phyloP scores from a whole-genome alignment of 139 green algal species.

The Chlorella sorokiniana region DNA sequence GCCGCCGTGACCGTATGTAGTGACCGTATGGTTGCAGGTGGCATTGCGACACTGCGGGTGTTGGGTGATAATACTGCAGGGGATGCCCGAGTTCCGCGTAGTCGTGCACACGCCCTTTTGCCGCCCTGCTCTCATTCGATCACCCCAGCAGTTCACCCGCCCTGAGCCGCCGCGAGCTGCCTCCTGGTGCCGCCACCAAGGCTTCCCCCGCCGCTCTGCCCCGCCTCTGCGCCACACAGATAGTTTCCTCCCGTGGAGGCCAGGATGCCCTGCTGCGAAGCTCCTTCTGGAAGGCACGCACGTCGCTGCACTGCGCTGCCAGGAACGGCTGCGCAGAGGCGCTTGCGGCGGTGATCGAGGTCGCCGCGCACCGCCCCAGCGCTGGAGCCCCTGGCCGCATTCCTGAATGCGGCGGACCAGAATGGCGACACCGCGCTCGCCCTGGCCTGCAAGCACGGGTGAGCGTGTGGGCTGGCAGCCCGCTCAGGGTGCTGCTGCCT shows the following conservation, averaged over 20 bases:
- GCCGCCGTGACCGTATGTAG: too few relatives aligned
- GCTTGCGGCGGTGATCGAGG: neutral
- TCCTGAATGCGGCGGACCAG: slow-evolving; percentile 3
- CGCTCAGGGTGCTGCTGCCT: too few relatives aligned
- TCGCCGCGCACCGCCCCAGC: neutral
- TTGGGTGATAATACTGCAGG: too few relatives aligned
- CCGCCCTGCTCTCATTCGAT: too few relatives aligned
- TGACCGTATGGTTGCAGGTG: too few relatives aligned
- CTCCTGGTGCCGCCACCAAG: too few relatives aligned
- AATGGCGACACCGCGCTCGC: slow-evolving; percentile 6
- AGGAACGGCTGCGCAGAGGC: neutral
- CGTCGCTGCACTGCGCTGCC: neutral
- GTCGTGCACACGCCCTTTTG: too few relatives aligned
- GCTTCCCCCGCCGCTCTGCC: neutral
- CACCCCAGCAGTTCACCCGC: too few relatives aligned
- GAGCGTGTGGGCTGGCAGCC: too few relatives aligned
- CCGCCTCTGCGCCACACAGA: neutral
- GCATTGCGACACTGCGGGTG: too few relatives aligned
- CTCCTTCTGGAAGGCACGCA: slow-evolving; percentile 12
- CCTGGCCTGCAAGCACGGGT: slow-evolving; percentile 16
- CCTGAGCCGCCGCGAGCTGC: too few relatives aligned
- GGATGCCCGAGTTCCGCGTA: too few relatives aligned
- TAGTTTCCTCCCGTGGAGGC: neutral
- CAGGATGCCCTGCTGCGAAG: neutral
- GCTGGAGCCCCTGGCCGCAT: neutral